Evolutionary conservation across 2,329 filamentous ascomycete genomes (phyloP).

Genomic region (Curvularia lunata): DNA sequence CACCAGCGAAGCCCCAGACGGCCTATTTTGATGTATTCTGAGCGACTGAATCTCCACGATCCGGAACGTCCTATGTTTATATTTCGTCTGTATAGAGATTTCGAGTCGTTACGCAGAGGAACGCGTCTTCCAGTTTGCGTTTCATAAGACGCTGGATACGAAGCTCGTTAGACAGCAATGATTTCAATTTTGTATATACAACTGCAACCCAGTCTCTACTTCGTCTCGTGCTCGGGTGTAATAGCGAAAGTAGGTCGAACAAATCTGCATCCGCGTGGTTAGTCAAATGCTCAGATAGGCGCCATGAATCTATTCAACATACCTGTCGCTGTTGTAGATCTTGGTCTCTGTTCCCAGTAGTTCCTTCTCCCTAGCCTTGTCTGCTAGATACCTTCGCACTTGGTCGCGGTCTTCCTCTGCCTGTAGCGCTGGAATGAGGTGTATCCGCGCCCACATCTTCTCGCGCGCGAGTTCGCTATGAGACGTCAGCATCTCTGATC

Average conservation of each 20-base stretch:
- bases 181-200: slow-evolving; percentile 25
- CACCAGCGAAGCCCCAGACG: neutral
- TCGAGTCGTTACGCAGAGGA: neutral
- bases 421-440: slow-evolving; percentile 91
- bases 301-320: slow-evolving; percentile 45
- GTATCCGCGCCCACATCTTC: slow-evolving; percentile 97
- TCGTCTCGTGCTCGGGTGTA: slow-evolving; percentile 67
- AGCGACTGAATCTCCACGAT: slow-evolving; percentile 4
- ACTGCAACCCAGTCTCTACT: slow-evolving; percentile 53
- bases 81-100: neutral
- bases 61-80: slow-evolving; percentile 16
- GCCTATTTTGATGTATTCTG: neutral
- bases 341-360: slow-evolving; percentile 82
- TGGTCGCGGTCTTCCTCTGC: slow-evolving; percentile 97
- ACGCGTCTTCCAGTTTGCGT: neutral
- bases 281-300: slow-evolving; percentile 2
- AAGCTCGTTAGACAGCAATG: slow-evolving; percentile 2
- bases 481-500: slow-evolving; percentile 25
- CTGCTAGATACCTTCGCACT: slow-evolving; percentile 83
- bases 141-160: neutral
- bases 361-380: slow-evolving; percentile 88
- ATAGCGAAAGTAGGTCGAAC: slow-evolving; percentile 81
- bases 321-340: slow-evolving; percentile 90
- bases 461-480: slow-evolving; percentile 88
- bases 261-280: slow-evolving; percentile 37